Evolutionary conservation across 108 stramenopile species (phyloP), one percentile per base, ranked within the genome.

Genomic region (Nannochloropsis salina): DNA sequence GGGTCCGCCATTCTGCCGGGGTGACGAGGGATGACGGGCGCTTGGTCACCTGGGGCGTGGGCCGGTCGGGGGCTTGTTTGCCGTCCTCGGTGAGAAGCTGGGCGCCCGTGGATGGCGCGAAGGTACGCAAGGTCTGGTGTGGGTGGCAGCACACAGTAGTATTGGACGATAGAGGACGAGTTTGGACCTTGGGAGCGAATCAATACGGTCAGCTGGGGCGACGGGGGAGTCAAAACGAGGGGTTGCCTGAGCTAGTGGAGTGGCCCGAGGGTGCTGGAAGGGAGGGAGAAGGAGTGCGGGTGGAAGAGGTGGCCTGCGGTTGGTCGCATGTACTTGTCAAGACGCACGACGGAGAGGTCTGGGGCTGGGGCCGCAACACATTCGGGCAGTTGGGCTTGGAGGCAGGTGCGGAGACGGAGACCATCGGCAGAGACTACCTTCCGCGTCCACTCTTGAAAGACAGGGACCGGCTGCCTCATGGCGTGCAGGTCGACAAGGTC

Each of bases 321-420:
- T 74, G 61, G 61, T 74, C 61, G 61, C 61, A 74, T 6, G 61
- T 74, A 74, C 61, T 74, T n/a, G 61, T 8, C 6, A 74, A 74
- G 61, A 74, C 61, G 1, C 61, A n/a, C 6, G 61, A 74, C 3
- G 61, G 61, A n/a, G 20, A 74, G 61, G 2, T 74, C n/a, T 74
- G 61, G 61, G 61, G 61, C 20, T 74, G 61, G 61, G 61, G 61
- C n/a, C 61, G 61, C 61, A 74, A 74, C n/a, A 74, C 61, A n/a
- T 74, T 74, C n/a, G 61, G 61, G n/a, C 61, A 74, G 6, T 6
- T 74, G 61, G 61, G 20, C 20, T 15, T 2, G n/a, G 61, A 15
- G n/a, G 61, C 6, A 4, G n/a, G n/a, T 74, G 4, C 8, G 61
- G 4, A n/a, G 4, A 1, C 61, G n/a, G 3, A n/a, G 20, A 15